A percentile compares a stretch with the other conserved stretches of the same genome.
phyloP scores from a whole-genome alignment of 2,329 filamentous ascomycete species.

The Fusarium gaditjirri region DNA sequence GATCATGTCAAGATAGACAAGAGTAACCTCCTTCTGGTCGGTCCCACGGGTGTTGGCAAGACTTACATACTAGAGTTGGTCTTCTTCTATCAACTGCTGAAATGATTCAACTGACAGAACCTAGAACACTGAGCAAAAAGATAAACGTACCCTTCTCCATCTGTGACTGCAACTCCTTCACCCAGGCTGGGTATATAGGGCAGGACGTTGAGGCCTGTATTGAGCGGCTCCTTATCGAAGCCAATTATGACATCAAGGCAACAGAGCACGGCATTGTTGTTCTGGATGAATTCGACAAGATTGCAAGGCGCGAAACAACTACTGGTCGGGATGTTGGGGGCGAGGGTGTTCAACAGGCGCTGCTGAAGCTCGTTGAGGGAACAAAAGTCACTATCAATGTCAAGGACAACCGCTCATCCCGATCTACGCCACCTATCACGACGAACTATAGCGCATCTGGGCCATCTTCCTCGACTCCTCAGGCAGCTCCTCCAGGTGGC shows the following conservation, averaged over 20 bases:
- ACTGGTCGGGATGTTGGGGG: slow-evolving; percentile 95
- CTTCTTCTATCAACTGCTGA: not conserved
- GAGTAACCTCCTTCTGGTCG: slow-evolving; percentile 90
- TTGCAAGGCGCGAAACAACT: slow-evolving; percentile 85
- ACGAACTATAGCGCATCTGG: slow-evolving; percentile 61
- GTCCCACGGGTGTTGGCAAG: slow-evolving; percentile 95
- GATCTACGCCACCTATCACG: slow-evolving; percentile 63
- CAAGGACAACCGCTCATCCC: slow-evolving; percentile 76
- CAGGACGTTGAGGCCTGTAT: slow-evolving; percentile 98
- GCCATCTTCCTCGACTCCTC: slow-evolving; percentile 57
- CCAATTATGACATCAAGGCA: slow-evolving; percentile 86
- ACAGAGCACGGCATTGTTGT: slow-evolving; percentile 95
- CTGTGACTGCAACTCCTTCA: slow-evolving; percentile 95
- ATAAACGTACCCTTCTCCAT: slow-evolving; percentile 97
- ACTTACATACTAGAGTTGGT: slow-evolving; percentile 85
- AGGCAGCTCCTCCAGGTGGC: slow-evolving; percentile 57
- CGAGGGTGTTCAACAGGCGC: slow-evolving; percentile 94
- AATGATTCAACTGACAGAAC: slow-evolving; percentile 25
- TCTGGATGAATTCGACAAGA: slow-evolving; percentile 97
- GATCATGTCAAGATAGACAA: slow-evolving; percentile 84
- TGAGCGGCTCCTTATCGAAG: slow-evolving; percentile 86
- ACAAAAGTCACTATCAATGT: slow-evolving; percentile 92
- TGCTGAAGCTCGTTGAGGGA: slow-evolving; percentile 95
- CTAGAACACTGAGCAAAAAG: slow-evolving; percentile 88
- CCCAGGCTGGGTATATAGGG: slow-evolving; percentile 96